Conservation (phyloP, 495 filamentous ascomycete genomes). For the Xylaria longipes region DNA sequence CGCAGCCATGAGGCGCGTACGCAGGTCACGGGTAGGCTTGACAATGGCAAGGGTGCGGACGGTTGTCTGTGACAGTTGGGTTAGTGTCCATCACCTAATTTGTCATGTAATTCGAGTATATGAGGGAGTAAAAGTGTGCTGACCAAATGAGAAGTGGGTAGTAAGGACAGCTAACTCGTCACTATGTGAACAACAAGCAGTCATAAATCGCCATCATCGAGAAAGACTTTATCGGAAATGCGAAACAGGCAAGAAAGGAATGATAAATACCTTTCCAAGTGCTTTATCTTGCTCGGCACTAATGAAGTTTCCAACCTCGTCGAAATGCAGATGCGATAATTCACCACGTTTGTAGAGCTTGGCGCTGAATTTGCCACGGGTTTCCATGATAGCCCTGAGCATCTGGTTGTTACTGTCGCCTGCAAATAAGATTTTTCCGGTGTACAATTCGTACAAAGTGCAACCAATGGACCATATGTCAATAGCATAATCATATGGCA, state of each 20-base stretch:
- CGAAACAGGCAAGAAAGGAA: not conserved
- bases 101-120: not conserved
- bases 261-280: conserved; percentile 70
- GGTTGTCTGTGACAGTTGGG: conserved; percentile 56
- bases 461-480: conserved; percentile 98
- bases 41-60: conserved; percentile 73
- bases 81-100: conserved; percentile 22
- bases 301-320: conserved; percentile 84
- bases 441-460: conserved; percentile 95
- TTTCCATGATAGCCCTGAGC: conserved; percentile 94
- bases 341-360: conserved; percentile 84
- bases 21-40: conserved; percentile 83
- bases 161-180: not conserved
- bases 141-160: not conserved
- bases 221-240: not conserved
- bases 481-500: conserved; percentile 90
- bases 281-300: conserved; percentile 86
- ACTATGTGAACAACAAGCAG: not conserved
- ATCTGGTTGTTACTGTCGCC: conserved; percentile 98
- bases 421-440: conserved; percentile 95
- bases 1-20: conserved; percentile 74
- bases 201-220: not conserved
- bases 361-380: conserved; percentile 87
- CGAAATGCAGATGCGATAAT: conserved; percentile 79
- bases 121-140: not conserved